phyloP scores from a whole-genome alignment of 352 stramenopile species.

The Phytophthora ohioensis region DNA sequence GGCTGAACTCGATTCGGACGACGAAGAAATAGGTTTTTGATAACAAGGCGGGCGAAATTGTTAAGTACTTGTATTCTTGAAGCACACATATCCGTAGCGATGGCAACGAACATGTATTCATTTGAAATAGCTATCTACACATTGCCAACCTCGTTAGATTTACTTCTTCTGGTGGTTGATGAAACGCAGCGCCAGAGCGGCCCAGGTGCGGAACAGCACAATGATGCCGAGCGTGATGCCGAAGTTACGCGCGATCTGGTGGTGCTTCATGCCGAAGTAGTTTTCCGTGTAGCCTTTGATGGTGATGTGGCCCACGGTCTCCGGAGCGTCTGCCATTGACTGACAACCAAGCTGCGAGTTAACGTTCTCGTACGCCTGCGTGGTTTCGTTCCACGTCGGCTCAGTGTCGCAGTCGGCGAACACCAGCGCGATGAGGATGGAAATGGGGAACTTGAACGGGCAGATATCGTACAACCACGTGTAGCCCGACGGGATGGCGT shows the following conservation, averaged over 20 bases:
- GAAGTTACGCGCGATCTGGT: constrained; percentile 28
- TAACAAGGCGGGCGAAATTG: no score
- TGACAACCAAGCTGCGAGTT: constrained; percentile 25
- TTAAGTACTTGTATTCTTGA: no score
- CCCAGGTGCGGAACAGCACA: constrained; percentile 6
- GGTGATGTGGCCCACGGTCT: constrained; percentile 24
- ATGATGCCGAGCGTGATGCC: constrained; percentile 17
- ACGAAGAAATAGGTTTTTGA: no score
- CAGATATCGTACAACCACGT: constrained; percentile 31
- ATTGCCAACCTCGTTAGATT: neutral
- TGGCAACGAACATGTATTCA: constrained; percentile 10
- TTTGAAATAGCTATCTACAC: constrained; percentile 7
- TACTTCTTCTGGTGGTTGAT: constrained; percentile 9
- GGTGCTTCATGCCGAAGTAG: constrained; percentile 22
- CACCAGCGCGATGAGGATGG: constrained; percentile 25
- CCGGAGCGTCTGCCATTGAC: constrained; percentile 5
- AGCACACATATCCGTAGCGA: neutral
- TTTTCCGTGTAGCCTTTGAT: constrained; percentile 16
- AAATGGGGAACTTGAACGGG: constrained; percentile 29
- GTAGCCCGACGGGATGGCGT: constrained; percentile 27
- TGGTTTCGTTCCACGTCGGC: constrained; percentile 8
- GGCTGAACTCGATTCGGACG: no score
- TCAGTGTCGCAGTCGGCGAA: constrained; percentile 24
- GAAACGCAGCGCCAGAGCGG: constrained; percentile 10
- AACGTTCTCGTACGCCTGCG: constrained; percentile 16